Evolutionary conservation across 106 monocot genomes (phyloP).

Genomic region (Platanthera guangdongensis): DNA sequence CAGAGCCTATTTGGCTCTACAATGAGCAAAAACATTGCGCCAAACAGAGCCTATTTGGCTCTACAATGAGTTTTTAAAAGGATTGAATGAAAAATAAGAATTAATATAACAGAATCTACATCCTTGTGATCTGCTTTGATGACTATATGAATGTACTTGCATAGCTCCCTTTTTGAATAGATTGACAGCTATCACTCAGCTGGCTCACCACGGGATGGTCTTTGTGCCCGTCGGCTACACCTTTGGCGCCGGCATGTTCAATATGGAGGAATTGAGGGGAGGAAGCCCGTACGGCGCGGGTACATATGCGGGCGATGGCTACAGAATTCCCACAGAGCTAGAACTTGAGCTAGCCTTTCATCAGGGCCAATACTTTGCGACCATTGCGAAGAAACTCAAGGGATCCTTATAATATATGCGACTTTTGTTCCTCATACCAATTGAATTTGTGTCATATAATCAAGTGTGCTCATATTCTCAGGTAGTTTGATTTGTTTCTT

Average conservation of each 20-base stretch:
- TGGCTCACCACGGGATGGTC: conserved; percentile 66
- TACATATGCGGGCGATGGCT: conserved; percentile 62
- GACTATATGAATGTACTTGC: not conserved
- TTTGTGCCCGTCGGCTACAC: conserved; percentile 72
- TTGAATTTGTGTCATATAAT: not conserved
- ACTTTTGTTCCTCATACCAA: not conserved
- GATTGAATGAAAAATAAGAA: no score
- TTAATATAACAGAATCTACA: no score
- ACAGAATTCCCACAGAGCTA: conserved; percentile 40
- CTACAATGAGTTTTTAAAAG: no score
- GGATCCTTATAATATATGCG: conserved; percentile 14
- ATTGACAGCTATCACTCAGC: conserved; percentile 64
- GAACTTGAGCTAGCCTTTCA: conserved; percentile 67
- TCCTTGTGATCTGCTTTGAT: no score
- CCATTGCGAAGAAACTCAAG: conserved; percentile 64
- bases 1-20: no score
- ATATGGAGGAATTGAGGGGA: conserved; percentile 56
- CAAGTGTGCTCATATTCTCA: not conserved
- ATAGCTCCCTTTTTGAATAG: conserved; percentile 9
- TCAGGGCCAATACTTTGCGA: conserved; percentile 63
- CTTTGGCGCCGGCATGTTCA: conserved; percentile 66
- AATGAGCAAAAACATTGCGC: no score
- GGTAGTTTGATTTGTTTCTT: not conserved
- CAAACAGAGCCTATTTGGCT: no score
- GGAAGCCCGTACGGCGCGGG: conserved; percentile 75